Evolutionary conservation across 2,329 filamentous ascomycete genomes (phyloP).

Genomic region (Bipolaris zeicola): DNA sequence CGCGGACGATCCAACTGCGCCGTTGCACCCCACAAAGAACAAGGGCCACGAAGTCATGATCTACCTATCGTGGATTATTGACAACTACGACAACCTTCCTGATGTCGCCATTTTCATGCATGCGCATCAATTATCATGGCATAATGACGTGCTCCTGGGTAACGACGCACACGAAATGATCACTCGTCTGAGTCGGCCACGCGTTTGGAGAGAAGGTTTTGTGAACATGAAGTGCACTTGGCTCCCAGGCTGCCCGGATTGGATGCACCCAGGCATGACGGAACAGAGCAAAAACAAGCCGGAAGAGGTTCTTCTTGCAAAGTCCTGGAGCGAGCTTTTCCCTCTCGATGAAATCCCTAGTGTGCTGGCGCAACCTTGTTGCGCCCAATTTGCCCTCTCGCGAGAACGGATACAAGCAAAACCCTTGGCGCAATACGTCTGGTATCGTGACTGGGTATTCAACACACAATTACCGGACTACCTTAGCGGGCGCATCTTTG

Average conservation of each 20-base stretch:
- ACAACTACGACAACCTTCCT: constrained; percentile 64
- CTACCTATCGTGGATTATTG: constrained; percentile 66
- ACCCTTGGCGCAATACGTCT: constrained; percentile 60
- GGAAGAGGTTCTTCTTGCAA: constrained; percentile 53
- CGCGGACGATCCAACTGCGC: constrained; percentile 56
- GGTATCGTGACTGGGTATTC: constrained; percentile 66
- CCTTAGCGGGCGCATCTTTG: constrained; percentile 65
- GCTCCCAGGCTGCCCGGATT: constrained; percentile 61
- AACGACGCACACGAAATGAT: constrained; percentile 54
- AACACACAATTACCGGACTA: constrained; percentile 62
- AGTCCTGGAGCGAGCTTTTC: constrained; percentile 56
- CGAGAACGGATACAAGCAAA: constrained; percentile 61
- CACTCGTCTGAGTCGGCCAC: constrained; percentile 51
- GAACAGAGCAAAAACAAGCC: constrained; percentile 48
- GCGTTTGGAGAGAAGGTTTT: constrained; percentile 58
- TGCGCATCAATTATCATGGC: constrained; percentile 63
- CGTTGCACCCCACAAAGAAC: constrained; percentile 58
- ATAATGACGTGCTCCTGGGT: constrained; percentile 60
- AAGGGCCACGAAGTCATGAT: constrained; percentile 69
- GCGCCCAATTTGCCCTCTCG: constrained; percentile 67
- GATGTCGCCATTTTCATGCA: constrained; percentile 67
- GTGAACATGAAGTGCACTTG: constrained; percentile 63
- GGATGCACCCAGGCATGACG: constrained; percentile 57
- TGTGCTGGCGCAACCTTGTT: constrained; percentile 66
- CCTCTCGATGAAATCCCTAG: constrained; percentile 54